These are phyloP conservation scores for Xylaria sp. DNA, from an alignment of 495 filamentous ascomycete species.

Conservation along the genomic window DNA sequence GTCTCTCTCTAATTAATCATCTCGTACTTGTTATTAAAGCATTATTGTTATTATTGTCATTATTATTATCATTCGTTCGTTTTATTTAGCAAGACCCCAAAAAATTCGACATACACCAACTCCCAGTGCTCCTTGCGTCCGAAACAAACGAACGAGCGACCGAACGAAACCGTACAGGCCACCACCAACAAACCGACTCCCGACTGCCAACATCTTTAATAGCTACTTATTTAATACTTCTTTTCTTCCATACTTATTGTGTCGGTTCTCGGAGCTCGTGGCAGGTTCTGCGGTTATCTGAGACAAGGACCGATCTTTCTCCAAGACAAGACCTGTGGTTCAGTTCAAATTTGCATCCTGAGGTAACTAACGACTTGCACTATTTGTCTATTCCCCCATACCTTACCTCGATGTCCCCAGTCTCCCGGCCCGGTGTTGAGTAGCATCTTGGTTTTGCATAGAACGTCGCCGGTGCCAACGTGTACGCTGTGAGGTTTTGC, in stretches of 20 bases:
- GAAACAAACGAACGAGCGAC: slow-evolving; percentile 5
- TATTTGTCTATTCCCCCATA: neutral
- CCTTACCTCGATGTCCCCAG: neutral
- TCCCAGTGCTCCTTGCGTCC: neutral
- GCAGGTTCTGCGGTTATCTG: slow-evolving; percentile 9
- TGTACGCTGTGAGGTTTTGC: slow-evolving; percentile 10
- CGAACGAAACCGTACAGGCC: neutral
- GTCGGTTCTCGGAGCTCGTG: neutral
- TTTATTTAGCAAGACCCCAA: neutral
- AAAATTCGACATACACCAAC: neutral
- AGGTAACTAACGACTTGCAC: slow-evolving; percentile 23
- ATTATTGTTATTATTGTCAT: too few relatives aligned
- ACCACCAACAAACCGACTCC: neutral
- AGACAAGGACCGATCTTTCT: slow-evolving; percentile 10
- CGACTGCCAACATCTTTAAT: slow-evolving; percentile 8
- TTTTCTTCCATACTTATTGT: slow-evolving; percentile 8
- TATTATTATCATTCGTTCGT: neutral
- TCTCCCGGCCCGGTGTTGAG: slow-evolving; percentile 4
- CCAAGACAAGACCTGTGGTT: neutral
- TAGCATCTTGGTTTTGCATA: slow-evolving; percentile 1
- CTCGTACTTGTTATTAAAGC: slow-evolving; percentile 13
- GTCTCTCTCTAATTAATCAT: slow-evolving; percentile 7
- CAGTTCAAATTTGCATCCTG: slow-evolving; percentile 1
- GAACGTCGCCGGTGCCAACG: slow-evolving; percentile 1
- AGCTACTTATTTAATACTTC: slow-evolving; percentile 33